Evolutionary conservation across 495 filamentous ascomycete genomes (phyloP), one percentile per base, ranked within the genome.

Genomic region (Staphylotrichum longicolle): DNA sequence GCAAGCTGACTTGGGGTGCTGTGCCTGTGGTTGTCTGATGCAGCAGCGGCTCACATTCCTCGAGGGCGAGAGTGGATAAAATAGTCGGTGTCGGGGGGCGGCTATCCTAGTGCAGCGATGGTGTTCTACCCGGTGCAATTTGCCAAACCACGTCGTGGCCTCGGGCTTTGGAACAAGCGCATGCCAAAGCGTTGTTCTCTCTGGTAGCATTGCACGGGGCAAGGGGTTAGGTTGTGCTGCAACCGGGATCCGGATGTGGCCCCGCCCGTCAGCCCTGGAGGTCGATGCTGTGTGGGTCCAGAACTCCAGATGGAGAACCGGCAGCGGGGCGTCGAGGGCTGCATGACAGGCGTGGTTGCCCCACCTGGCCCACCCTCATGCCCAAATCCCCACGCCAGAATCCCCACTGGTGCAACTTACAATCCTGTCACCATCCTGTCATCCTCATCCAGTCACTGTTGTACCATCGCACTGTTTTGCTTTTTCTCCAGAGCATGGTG

Each of bases 251-350:
- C 20, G 9, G 37, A 7, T 6, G 6, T 39, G 37, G 6, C 6
- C 15, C 33, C 10, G 47, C n/a, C 12, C 45, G 45, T 47, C 45
- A 47, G 45, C 45, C 45, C 45, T 47, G 45, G n/a, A 47, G n/a
- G 8, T 47, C 27, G n/a, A 15, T 7, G 3, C 4, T 32, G 30
- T 12, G 46, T 14, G 11, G 14, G 14, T n/a, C 14, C 6, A 5
- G 42, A 12, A 15, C 42, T 5, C 12, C 42, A 14, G 20, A 27
- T 27, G 20, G 20, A 27, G 20, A 27, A 27, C 20, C 20, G 20
- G 20, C 20, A 27, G 20, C 20, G 20, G 20, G 20, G 20, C 20
- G 20, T 27, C 20, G 20, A 27, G 20, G 20, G 20, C 20, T 27
- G 20, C 20, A 27, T 27, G 20, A 27, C 20, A 27, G 42, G 42